These are phyloP conservation scores for Skeletonema marinoi DNA, from an alignment of 108 stramenopile species.

Conservation along the genomic window DNA sequence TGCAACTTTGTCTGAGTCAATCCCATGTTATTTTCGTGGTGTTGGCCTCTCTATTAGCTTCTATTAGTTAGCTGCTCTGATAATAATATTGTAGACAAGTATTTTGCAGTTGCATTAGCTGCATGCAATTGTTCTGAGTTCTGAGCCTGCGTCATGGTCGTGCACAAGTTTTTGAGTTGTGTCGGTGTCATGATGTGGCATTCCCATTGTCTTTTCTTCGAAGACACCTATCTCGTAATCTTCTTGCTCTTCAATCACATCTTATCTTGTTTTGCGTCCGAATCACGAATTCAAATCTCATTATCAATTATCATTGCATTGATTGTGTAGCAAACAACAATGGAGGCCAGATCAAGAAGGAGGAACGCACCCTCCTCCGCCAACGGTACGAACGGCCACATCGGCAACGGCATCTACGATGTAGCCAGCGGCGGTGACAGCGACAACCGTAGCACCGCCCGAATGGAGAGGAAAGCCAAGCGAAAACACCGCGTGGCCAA, in stretches of 20 bases:
- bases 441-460: conserved; percentile 10
- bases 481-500: conserved; percentile 29
- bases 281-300: background rate
- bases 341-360: conserved; percentile 33
- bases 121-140: no score
- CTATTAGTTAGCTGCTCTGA: background rate
- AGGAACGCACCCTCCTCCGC: conserved; percentile 7
- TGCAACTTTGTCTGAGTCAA: conserved; percentile 36
- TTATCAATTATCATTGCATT: background rate
- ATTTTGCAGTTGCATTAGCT: no score
- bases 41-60: no score
- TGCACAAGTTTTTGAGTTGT: no score
- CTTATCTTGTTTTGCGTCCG: background rate
- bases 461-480: conserved; percentile 22
- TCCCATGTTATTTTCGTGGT: conserved; percentile 7
- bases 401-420: conserved; percentile 17
- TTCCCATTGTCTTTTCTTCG: background rate
- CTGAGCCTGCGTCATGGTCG: no score
- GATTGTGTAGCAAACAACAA: background rate
- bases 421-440: conserved; percentile 29
- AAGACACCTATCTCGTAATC: background rate
- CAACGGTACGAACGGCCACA: conserved; percentile 1
- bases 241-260: background rate
- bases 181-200: no score
- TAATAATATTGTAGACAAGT: no score